Evolutionary conservation across 192 early-diverging fungal genomes (phyloP).

Genomic region (Coemansia sp.): DNA sequence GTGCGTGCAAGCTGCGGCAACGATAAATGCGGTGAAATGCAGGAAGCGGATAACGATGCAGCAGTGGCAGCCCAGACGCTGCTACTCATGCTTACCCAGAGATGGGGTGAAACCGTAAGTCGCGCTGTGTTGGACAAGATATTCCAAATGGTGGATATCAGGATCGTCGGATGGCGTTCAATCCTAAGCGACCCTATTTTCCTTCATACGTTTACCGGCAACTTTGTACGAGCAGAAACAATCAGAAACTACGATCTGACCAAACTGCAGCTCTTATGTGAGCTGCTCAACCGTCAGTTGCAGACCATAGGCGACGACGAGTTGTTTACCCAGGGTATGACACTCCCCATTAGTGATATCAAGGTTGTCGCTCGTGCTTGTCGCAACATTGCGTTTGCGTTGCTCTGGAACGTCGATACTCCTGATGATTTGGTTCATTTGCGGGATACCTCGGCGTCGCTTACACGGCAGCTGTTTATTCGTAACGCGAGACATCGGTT

Average conservation of each 20-base stretch:
- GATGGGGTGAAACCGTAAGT: slow-evolving; percentile 40
- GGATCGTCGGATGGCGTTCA: slow-evolving; percentile 35
- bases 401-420: slow-evolving; percentile 63
- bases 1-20: slow-evolving; percentile 32
- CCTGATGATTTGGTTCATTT: slow-evolving; percentile 57
- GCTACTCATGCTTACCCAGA: slow-evolving; percentile 40
- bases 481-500: slow-evolving; percentile 44
- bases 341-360: slow-evolving; percentile 29
- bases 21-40: background rate
- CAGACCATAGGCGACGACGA: slow-evolving; percentile 86
- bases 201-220: slow-evolving; percentile 31
- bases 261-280: slow-evolving; percentile 65
- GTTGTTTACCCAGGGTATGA: slow-evolving; percentile 62
- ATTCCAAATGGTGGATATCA: slow-evolving; percentile 44
- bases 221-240: slow-evolving; percentile 16
- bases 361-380: slow-evolving; percentile 28
- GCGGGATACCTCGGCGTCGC: slow-evolving; percentile 60
- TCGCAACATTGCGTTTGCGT: slow-evolving; percentile 70
- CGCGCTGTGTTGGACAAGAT: slow-evolving; percentile 43
- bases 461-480: slow-evolving; percentile 69
- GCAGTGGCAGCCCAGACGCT: slow-evolving; percentile 29
- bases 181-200: slow-evolving; percentile 29
- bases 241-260: slow-evolving; percentile 27
- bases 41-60: background rate
- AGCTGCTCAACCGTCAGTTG: slow-evolving; percentile 70